phyloP scores from a whole-genome alignment of 345 rosid species.

The Crucihimalaya himalaica region DNA sequence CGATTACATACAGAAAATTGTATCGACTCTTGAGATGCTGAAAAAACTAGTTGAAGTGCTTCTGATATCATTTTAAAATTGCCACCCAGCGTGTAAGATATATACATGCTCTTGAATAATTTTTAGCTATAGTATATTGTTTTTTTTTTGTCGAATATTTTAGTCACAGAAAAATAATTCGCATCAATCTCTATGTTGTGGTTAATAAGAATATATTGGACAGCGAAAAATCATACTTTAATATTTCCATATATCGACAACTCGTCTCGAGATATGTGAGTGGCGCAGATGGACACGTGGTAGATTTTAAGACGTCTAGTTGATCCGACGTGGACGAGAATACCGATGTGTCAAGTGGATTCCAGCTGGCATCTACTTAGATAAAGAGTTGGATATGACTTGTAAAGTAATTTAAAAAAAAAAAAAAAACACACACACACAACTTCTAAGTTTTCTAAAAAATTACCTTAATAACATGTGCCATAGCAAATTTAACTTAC shows the following conservation, averaged over 20 bases:
- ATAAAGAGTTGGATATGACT: constrained; percentile 27
- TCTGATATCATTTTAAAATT: background rate
- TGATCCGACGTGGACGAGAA: constrained; percentile 20
- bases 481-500: constrained; percentile 10
- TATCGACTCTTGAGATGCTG: background rate
- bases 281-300: constrained; percentile 23
- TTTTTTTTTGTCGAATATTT: background rate
- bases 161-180: background rate
- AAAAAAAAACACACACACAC: background rate
- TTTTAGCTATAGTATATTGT: background rate
- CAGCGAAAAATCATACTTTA: constrained; percentile 7
- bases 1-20: background rate
- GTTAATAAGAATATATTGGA: constrained; percentile 25
- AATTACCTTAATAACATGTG: constrained; percentile 21
- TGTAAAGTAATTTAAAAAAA: background rate
- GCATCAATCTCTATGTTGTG: constrained; percentile 28
- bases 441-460: background rate
- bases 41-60: background rate
- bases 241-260: background rate
- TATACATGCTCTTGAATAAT: background rate
- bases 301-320: background rate
- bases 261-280: constrained; percentile 4
- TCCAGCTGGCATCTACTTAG: constrained; percentile 34
- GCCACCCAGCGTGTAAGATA: background rate
- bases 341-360: constrained; percentile 24